Evolutionary conservation across 2,329 filamentous ascomycete species (phyloP), one percentile per base, ranked within the genome.

Genomic region (Stagonosporopsis tanaceti): DNA sequence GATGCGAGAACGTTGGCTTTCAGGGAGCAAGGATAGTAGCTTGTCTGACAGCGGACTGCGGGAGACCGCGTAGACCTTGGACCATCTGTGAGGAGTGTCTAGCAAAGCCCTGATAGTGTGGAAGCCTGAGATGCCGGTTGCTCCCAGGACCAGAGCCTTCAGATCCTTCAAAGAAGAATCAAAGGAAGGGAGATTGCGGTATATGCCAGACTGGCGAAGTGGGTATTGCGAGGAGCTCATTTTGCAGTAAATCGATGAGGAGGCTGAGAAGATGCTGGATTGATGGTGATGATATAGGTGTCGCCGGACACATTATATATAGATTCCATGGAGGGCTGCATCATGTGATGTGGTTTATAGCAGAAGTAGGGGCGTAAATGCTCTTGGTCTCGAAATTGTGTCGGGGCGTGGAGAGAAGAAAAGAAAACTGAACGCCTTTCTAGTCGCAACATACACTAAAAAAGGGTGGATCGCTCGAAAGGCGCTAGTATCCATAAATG

Each of bases 101-200:
- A 61, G 25, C 7, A 63, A 35, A 14, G 45, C 38, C 4, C 59
- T 42, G 6, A 61, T 59, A 1, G 59, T 55, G 30, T 61, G 40
- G 20, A 51, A 61, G 12, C 61, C 59, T n/a, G 55, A 63, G 38
- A 61, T 63, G 6, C 61, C 61, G 14, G 61, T 57, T 4, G 59
- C 61, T 30, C 61, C 61, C 12, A 45, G 41, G 2, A 63, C 58
- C n/a, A 63, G 28, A 6, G 61, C 61, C 25, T 50, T 61, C n/a
- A 63, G 44, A 32, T 39, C 46, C 20, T 48, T 54, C 1, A 52
- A 7, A 15, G 42, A 22, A 7, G 46, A 42, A 34, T 59, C 59
- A 35, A 59, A 63, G n/a, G 55, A 47, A 0, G 61, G 61, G 2
- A 61, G 42, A n/a, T 63, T 63, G 14, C 52, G 61, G 30, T 53